These are phyloP conservation scores for Kwoniella heveanensis DNA, from an alignment of 768 basidiomycete genomes.

Conservation along the genomic window DNA sequence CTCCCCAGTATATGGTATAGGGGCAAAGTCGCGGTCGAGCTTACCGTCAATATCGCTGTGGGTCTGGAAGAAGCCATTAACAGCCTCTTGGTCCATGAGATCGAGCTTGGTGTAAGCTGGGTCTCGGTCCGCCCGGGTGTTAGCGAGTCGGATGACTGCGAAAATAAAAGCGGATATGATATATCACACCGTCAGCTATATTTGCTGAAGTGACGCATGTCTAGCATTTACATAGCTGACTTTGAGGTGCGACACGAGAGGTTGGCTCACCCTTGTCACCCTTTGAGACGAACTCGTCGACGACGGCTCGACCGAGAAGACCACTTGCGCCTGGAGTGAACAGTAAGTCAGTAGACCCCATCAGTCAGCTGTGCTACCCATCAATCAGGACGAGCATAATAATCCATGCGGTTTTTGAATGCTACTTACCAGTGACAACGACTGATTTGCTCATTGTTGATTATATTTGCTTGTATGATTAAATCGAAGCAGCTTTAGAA, in stretches of 20 bases:
- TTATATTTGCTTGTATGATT: not conserved
- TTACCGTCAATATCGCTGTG: slow-evolving; percentile 69
- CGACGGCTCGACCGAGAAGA: slow-evolving; percentile 79
- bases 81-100: slow-evolving; percentile 64
- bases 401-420: no score
- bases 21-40: slow-evolving; percentile 46
- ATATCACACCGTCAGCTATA: not conserved
- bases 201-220: no score
- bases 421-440: slow-evolving; percentile 21
- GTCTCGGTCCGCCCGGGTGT: slow-evolving; percentile 66
- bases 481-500: not conserved
- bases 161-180: not conserved
- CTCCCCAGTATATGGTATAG: no score
- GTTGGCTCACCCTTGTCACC: slow-evolving; percentile 48
- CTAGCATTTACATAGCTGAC: no score
- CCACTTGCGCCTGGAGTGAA: slow-evolving; percentile 77
- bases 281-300: slow-evolving; percentile 63
- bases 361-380: no score
- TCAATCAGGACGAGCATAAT: no score
- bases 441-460: slow-evolving; percentile 18
- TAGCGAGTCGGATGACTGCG: slow-evolving; percentile 69
- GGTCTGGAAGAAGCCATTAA: slow-evolving; percentile 63
- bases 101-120: slow-evolving; percentile 63
- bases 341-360: no score
- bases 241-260: no score